These are phyloP conservation scores for Citrullus mucosospermus DNA, from an alignment of 306 rosid genomes.

Conservation along the genomic window DNA sequence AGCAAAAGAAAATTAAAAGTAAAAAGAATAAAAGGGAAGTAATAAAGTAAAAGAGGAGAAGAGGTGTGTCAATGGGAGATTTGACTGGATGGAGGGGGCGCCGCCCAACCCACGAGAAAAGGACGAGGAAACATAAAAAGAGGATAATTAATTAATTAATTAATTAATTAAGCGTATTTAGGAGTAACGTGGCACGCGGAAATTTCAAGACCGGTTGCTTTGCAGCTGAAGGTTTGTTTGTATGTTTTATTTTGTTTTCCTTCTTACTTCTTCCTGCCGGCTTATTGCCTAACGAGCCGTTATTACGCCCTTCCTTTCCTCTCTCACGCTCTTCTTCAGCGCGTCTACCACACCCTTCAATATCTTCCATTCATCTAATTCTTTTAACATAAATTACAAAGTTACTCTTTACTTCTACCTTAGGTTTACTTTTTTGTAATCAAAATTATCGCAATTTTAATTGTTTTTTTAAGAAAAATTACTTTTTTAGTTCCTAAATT, in stretches of 20 bases:
- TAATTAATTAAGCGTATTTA: background rate
- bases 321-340: background rate
- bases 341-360: background rate
- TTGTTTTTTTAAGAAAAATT: too few species aligned
- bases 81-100: constrained; percentile 16
- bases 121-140: background rate
- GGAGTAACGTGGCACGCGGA: constrained; percentile 16
- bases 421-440: too few species aligned
- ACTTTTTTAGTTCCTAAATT: too few species aligned
- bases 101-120: constrained; percentile 14
- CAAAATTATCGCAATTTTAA: too few species aligned
- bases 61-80: constrained; percentile 9
- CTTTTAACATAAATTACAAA: too few species aligned
- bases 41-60: background rate
- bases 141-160: background rate
- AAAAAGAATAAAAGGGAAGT: background rate
- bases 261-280: constrained; percentile 5
- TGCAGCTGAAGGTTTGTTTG: background rate
- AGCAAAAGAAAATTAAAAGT: too few species aligned
- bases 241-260: too few species aligned
- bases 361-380: background rate
- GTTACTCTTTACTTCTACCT: too few species aligned
- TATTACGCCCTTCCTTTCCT: background rate
- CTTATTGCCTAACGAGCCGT: constrained; percentile 13
- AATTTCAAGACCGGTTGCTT: constrained; percentile 6